These are phyloP conservation scores for Coemansia sp. DNA, from an alignment of 192 early-diverging fungal genomes.

Conservation along the genomic window DNA sequence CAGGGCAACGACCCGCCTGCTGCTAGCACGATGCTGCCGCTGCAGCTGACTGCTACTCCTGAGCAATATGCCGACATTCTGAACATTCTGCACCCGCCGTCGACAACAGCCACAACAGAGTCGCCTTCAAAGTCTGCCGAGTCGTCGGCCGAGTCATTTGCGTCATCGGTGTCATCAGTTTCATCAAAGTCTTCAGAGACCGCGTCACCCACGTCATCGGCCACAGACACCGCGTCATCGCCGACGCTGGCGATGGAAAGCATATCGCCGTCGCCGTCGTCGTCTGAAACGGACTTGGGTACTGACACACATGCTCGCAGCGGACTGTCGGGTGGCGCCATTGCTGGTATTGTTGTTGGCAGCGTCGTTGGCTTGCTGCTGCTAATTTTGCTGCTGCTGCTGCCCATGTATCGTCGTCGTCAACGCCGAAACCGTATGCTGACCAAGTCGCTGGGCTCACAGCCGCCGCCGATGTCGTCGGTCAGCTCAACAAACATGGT, in stretches of 20 bases:
- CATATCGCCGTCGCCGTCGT: not conserved
- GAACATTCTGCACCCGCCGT: conserved; percentile 22
- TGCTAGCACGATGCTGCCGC: conserved; percentile 28
- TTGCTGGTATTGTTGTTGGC: conserved; percentile 43
- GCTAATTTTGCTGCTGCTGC: conserved; percentile 27
- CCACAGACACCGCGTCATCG: not conserved
- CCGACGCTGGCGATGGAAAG: not conserved
- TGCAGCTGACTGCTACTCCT: conserved; percentile 39
- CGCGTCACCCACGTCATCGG: not conserved
- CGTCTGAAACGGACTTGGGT: not conserved
- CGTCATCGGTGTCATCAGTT: not conserved
- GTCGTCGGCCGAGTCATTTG: not conserved
- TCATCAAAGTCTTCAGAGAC: conserved; percentile 1
- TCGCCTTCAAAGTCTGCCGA: not conserved
- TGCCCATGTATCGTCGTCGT: conserved; percentile 37
- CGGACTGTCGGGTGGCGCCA: conserved; percentile 45
- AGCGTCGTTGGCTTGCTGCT: conserved; percentile 28
- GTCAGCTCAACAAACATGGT: not conserved
- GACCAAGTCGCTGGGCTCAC: conserved; percentile 7
- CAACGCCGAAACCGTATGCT: conserved; percentile 33
- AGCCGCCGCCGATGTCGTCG: not conserved
- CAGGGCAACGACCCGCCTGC: conserved; percentile 46
- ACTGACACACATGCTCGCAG: not conserved
- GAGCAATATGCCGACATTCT: conserved; percentile 38
- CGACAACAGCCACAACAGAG: conserved; percentile 2